Percentiles rank a stretch among this genome's conserved stretches.
These are phyloP conservation scores for Taphrina flavorubra DNA, from an alignment of 1,139 yeast species.

Conservation along the genomic window DNA sequence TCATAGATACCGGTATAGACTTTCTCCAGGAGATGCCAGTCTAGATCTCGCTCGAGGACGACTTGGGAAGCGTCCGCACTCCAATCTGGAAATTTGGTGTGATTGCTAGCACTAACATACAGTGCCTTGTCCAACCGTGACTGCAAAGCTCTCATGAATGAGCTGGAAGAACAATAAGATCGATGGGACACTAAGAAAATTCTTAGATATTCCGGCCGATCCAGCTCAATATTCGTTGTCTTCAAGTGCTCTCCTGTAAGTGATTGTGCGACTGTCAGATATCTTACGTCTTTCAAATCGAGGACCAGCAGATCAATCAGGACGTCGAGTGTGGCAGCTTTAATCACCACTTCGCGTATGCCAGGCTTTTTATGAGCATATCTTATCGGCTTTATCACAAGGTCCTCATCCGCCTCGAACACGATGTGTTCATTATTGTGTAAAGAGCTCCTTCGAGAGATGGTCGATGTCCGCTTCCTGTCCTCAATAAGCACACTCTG, in stretches of 20 bases:
- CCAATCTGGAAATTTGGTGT: conserved; percentile 6
- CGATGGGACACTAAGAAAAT: conserved; percentile 27
- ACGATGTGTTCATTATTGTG: not conserved
- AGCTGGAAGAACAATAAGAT: conserved; percentile 18
- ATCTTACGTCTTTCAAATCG: conserved; percentile 65
- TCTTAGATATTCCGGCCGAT: conserved; percentile 26
- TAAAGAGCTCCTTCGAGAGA: conserved; percentile 35
- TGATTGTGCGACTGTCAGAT: conserved; percentile 51
- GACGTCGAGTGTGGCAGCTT: conserved; percentile 66
- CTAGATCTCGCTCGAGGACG: conserved; percentile 51
- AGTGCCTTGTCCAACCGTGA: not conserved
- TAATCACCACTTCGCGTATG: conserved; percentile 50
- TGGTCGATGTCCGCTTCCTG: conserved; percentile 26
- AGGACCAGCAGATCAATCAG: conserved; percentile 67
- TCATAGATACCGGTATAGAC: conserved; percentile 84
- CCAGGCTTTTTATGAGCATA: not conserved
- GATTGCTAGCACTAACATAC: not conserved
- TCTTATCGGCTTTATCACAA: conserved; percentile 18
- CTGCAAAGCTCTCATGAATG: not conserved
- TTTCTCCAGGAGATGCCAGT: conserved; percentile 66
- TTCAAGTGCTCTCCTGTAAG: not conserved
- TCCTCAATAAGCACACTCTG: conserved; percentile 35
- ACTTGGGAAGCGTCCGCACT: not conserved
- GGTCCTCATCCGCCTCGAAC: conserved; percentile 21
- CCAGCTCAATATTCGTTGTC: not conserved